Conservation (phyloP, 352 stramenopile genomes). For the Pythium grandisporangium region DNA sequence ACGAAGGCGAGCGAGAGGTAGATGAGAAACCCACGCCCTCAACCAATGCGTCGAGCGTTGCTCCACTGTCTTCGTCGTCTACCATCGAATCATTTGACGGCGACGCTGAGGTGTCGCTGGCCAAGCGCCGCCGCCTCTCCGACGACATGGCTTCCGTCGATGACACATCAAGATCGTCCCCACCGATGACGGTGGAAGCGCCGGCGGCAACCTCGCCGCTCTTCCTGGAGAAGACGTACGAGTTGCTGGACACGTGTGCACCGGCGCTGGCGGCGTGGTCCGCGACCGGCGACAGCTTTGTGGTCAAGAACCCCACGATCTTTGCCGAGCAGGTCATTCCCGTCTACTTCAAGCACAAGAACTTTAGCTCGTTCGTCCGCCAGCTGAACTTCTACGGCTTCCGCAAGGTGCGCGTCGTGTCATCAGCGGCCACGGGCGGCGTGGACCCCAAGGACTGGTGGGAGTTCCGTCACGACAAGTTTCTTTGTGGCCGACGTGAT, state of each 20-base stretch:
- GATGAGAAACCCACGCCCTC: no score
- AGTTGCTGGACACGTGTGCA: constrained; percentile 81
- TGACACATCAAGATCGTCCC: no score
- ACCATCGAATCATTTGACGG: no score
- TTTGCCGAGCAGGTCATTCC: constrained; percentile 87
- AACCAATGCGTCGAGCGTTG: no score
- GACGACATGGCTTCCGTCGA: no score
- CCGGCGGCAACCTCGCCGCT: constrained; percentile 17
- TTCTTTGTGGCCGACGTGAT: constrained; percentile 52
- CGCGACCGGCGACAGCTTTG: constrained; percentile 67
- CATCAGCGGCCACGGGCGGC: constrained; percentile 19
- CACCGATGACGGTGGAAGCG: no score
- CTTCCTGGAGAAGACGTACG: constrained; percentile 89
- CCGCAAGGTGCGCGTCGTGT: constrained; percentile 61
- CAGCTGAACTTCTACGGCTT: constrained; percentile 92
- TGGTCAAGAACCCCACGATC: constrained; percentile 79
- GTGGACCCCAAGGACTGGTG: constrained; percentile 61
- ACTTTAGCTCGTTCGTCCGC: constrained; percentile 90
- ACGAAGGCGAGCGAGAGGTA: no score
- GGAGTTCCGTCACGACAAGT: constrained; percentile 85
- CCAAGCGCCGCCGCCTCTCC: constrained; percentile 7
- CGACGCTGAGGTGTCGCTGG: constrained; percentile 12
- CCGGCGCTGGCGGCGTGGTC: constrained; percentile 72
- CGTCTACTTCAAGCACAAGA: constrained; percentile 90
- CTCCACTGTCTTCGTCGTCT: no score